A percentile compares a stretch with the other conserved stretches of the same genome.
Conservation (phyloP, 441 rosid species). For the Jatropha podagrica region DNA sequence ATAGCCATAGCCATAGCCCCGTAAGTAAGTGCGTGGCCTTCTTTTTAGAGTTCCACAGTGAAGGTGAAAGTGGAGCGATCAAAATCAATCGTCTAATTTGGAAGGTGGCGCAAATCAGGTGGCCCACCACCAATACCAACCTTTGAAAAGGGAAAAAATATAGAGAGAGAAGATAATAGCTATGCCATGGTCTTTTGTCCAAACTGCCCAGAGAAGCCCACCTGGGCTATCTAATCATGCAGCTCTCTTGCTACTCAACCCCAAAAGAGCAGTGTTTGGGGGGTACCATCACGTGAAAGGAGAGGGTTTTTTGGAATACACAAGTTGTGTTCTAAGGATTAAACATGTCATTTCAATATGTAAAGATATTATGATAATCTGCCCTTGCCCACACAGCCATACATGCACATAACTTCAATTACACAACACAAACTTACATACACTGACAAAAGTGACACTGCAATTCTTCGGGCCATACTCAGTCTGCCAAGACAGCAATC, state of each 20-base stretch:
- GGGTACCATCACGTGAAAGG: constrained; percentile 32
- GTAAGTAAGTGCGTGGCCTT: neutral
- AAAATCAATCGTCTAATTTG: neutral
- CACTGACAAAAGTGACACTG: constrained; percentile 27
- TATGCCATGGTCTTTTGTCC: neutral
- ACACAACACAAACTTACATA: neutral
- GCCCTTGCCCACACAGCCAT: neutral
- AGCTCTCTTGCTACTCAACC: constrained; percentile 13
- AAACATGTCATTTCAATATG: neutral
- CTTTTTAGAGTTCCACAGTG: constrained; percentile 1
- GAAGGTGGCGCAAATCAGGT: constrained; percentile 4
- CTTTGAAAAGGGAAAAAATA: neutral
- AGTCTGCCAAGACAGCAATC: neutral
- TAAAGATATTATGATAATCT: neutral
- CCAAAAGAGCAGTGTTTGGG: constrained; percentile 9
- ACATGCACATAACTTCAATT: neutral
- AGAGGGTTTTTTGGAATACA: neutral
- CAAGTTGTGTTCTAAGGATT: neutral
- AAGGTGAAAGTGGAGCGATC: neutral
- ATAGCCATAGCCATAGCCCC: no score
- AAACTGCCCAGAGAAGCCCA: constrained; percentile 2
- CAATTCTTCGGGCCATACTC: neutral
- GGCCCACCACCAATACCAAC: constrained; percentile 1
- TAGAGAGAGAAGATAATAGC: neutral
- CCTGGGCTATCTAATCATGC: constrained; percentile 24